These are phyloP conservation scores for Paulownia fortunei DNA, from an alignment of 257 asterid genomes.

Conservation along the genomic window DNA sequence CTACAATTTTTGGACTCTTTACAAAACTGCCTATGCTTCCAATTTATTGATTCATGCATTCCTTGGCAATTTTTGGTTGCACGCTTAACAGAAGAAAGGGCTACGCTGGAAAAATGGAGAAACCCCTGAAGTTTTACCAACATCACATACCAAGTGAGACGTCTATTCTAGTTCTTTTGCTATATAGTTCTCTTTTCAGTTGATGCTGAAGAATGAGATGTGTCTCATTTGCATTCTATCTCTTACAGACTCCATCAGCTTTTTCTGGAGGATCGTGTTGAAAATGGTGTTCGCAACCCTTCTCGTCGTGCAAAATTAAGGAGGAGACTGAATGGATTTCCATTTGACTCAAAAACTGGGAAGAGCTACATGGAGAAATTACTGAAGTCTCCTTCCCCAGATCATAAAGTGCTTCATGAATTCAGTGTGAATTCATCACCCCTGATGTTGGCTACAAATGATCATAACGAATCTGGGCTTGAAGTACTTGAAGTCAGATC, in stretches of 20 bases:
- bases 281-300: constrained; percentile 59
- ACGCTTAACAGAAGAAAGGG: constrained; percentile 69
- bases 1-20: constrained; percentile 1
- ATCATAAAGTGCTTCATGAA: constrained; percentile 68
- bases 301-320: constrained; percentile 70
- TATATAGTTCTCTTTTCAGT: constrained; percentile 4
- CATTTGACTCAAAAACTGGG: constrained; percentile 69
- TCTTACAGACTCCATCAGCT: constrained; percentile 84
- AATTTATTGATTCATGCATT: constrained; percentile 1
- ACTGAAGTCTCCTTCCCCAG: constrained; percentile 67
- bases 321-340: constrained; percentile 84
- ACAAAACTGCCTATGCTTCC: constrained; percentile 13
- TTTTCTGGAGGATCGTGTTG: constrained; percentile 78
- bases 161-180: constrained; percentile 30
- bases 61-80: constrained; percentile 14
- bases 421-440: constrained; percentile 48
- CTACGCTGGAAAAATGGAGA: constrained; percentile 74
- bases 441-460: constrained; percentile 42
- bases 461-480: constrained; percentile 44
- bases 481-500: constrained; percentile 50
- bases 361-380: constrained; percentile 88
- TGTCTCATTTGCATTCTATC: constrained; percentile 31
- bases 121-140: constrained; percentile 64
- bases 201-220: constrained; percentile 2
- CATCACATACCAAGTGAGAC: constrained; percentile 91